Percentiles rank a stretch among this genome's conserved stretches.
Conservation (phyloP, 306 rosid species). For the Dalbergia cultrata region DNA sequence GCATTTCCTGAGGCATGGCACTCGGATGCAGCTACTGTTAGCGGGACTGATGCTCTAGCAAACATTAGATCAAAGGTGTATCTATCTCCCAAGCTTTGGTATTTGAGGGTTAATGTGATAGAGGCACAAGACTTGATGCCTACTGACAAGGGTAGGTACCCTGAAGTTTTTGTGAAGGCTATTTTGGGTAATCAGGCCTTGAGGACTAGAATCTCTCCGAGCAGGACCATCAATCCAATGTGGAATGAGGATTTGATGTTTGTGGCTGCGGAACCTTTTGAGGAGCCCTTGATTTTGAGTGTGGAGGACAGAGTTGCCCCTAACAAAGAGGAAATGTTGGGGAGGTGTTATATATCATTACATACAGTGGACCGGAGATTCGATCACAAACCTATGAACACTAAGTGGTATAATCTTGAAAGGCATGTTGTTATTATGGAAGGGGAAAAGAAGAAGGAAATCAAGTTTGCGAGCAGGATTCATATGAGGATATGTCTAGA, state of each 20-base stretch:
- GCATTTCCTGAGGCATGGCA: constrained; percentile 99
- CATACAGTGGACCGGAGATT: constrained; percentile 69
- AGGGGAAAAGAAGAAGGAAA: constrained; percentile 95
- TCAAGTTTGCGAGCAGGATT: constrained; percentile 89
- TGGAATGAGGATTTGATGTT: constrained; percentile 99
- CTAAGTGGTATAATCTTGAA: constrained; percentile 84
- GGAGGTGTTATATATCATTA: constrained; percentile 72
- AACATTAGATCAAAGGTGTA: constrained; percentile 93
- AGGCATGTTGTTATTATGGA: constrained; percentile 69
- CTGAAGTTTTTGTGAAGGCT: constrained; percentile 90
- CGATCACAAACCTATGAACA: constrained; percentile 87
- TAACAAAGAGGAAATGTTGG: constrained; percentile 85
- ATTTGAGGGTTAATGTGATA: constrained; percentile 92
- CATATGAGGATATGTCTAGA: constrained; percentile 93
- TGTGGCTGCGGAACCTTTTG: constrained; percentile 93
- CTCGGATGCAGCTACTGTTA: constrained; percentile 89
- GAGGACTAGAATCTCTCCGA: constrained; percentile 81
- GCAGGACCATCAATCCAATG: constrained; percentile 87
- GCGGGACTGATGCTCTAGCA: constrained; percentile 88
- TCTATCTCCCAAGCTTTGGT: constrained; percentile 98
- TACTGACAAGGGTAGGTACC: constrained; percentile 81
- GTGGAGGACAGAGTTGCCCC: constrained; percentile 94
- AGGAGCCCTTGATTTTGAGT: constrained; percentile 82
- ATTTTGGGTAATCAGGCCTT: constrained; percentile 75
- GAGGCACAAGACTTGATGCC: constrained; percentile 95